A percentile compares a stretch with the other conserved stretches of the same genome.
Conservation (phyloP, 176 grass and related monocot genomes). For the Aegilops longissima region DNA sequence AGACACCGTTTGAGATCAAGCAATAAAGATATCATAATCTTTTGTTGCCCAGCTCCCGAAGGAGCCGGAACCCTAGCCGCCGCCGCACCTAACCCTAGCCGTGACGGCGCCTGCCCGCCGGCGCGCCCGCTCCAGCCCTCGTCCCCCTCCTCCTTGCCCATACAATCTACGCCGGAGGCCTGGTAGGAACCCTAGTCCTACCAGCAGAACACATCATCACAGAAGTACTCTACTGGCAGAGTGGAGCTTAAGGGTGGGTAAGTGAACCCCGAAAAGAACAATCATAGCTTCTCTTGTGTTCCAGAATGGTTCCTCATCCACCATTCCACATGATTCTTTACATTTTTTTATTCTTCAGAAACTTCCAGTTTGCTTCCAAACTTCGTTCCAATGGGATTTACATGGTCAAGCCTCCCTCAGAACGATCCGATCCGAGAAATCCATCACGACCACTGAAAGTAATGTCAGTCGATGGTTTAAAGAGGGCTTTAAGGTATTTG, state of each 20-base stretch:
- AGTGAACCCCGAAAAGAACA: slow-evolving; percentile 35
- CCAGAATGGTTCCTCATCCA: background rate
- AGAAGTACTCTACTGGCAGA: slow-evolving; percentile 71
- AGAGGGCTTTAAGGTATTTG: slow-evolving; percentile 84
- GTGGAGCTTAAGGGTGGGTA: slow-evolving; percentile 93
- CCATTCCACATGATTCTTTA: slow-evolving; percentile 13
- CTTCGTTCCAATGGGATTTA: slow-evolving; percentile 74
- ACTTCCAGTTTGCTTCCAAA: slow-evolving; percentile 68
- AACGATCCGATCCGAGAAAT: slow-evolving; percentile 48
- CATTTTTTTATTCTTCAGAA: slow-evolving; percentile 38
- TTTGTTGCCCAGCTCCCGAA: no score
- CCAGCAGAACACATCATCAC: slow-evolving; percentile 81
- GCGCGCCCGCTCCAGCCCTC: no score
- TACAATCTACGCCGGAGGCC: no score
- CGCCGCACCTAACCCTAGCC: no score
- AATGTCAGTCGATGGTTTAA: slow-evolving; percentile 44
- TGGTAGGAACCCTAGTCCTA: no score
- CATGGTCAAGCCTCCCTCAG: slow-evolving; percentile 65
- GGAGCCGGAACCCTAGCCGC: no score
- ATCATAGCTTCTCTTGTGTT: background rate
- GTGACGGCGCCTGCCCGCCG: no score
- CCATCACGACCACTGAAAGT: slow-evolving; percentile 40
- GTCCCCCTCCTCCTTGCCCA: no score
- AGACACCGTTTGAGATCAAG: no score
- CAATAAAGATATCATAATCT: no score